Conservation (phyloP, 108 stramenopile genomes). For the Cylindrotheca fusiformis region DNA sequence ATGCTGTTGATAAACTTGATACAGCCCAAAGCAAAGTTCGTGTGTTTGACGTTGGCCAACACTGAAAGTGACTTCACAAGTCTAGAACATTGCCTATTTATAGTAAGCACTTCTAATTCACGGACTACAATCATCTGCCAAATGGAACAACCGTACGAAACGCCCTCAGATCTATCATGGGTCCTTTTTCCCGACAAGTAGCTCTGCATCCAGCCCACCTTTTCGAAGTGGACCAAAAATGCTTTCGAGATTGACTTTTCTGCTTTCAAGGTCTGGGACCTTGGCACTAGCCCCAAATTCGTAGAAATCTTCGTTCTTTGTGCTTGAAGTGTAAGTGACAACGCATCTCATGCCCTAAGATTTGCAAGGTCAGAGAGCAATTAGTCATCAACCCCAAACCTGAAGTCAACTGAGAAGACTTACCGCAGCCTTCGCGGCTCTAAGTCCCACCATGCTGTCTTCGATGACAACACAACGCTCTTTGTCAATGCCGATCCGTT, state of each 20-base stretch:
- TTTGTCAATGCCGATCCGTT: conserved; percentile 53
- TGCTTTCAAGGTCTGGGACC: conserved; percentile 73
- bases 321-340: conserved; percentile 83
- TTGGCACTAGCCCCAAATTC: conserved; percentile 75
- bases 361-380: background rate
- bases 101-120: no score
- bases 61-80: background rate
- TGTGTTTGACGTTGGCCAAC: conserved; percentile 2
- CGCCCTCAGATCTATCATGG: conserved; percentile 11
- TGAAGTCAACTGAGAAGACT: conserved; percentile 8
- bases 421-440: conserved; percentile 85
- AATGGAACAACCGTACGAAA: no score
- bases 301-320: conserved; percentile 79
- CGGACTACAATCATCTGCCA: no score
- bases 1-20: no score
- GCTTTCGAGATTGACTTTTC: conserved; percentile 53
- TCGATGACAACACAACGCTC: conserved; percentile 82
- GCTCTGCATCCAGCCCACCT: conserved; percentile 51
- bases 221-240: conserved; percentile 72
- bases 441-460: conserved; percentile 83
- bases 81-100: no score
- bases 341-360: conserved; percentile 77
- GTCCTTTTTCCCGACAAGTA: conserved; percentile 66
- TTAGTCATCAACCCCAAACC: background rate
- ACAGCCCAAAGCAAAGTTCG: no score